Percentiles rank a stretch among this genome's conserved stretches.
These are phyloP conservation scores for Chlorella sp. DNA, from an alignment of 139 green algal genomes.

Conservation along the genomic window DNA sequence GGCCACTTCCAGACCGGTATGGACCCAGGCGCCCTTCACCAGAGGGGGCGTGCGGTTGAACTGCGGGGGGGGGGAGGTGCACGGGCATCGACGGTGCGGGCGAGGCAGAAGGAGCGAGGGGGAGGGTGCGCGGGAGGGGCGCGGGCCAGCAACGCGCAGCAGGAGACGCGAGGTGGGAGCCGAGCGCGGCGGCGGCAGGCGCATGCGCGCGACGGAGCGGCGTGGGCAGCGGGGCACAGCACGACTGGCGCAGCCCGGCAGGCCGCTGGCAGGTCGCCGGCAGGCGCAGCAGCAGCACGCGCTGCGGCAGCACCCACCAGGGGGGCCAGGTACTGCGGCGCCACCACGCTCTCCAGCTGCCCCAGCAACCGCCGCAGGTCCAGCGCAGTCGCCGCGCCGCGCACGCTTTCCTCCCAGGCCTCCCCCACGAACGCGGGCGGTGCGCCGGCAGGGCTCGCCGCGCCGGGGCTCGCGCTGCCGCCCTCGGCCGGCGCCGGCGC, in stretches of 20 bases:
- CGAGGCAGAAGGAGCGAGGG: not conserved
- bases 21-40: slow-evolving; percentile 65
- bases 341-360: slow-evolving; percentile 55
- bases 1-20: slow-evolving; percentile 41
- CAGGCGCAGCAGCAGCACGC: too few species aligned
- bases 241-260: too few species aligned
- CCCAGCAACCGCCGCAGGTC: slow-evolving; percentile 59
- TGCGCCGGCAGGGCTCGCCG: too few species aligned
- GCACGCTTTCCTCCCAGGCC: slow-evolving; percentile 48
- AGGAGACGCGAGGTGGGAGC: too few species aligned
- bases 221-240: too few species aligned
- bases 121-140: not conserved
- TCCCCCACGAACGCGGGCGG: too few species aligned
- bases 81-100: not conserved
- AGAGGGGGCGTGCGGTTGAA: slow-evolving; percentile 42
- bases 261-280: too few species aligned
- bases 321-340: slow-evolving; percentile 14
- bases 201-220: too few species aligned
- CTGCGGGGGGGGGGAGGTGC: slow-evolving; percentile 13
- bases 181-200: too few species aligned
- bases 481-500: too few species aligned
- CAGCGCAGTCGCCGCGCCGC: slow-evolving; percentile 16
- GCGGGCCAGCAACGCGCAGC: not conserved
- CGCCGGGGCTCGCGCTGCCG: too few species aligned
- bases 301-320: too few species aligned